phyloP scores from a whole-genome alignment of 2,329 filamentous ascomycete genomes.

The Aspergillus fructus region DNA sequence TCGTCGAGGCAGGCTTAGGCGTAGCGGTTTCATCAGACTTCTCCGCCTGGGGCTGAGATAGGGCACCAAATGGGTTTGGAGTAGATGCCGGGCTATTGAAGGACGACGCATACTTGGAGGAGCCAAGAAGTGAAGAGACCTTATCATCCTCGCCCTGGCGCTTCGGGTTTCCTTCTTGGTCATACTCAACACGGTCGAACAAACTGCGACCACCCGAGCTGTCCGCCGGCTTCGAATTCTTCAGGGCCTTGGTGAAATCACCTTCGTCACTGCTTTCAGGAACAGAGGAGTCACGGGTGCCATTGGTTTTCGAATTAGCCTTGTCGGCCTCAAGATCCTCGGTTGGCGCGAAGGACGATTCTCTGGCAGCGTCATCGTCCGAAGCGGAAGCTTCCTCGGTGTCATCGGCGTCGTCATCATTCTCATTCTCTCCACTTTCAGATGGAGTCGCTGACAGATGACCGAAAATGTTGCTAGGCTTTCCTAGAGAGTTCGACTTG shows the following conservation, averaged over 20 bases:
- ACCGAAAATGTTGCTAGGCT: slow-evolving; percentile 38
- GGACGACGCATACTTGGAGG: slow-evolving; percentile 27
- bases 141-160: slow-evolving; percentile 21
- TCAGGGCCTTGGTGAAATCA: slow-evolving; percentile 22
- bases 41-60: slow-evolving; percentile 11
- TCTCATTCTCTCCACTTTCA: slow-evolving; percentile 23
- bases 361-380: slow-evolving; percentile 22
- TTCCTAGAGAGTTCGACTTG: slow-evolving; percentile 26
- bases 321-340: slow-evolving; percentile 15
- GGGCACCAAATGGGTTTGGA: slow-evolving; percentile 22
- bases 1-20: slow-evolving; percentile 18
- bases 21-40: slow-evolving; percentile 12
- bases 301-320: slow-evolving; percentile 10
- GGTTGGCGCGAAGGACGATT: slow-evolving; percentile 15
- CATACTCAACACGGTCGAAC: slow-evolving; percentile 35
- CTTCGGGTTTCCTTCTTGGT: slow-evolving; percentile 26
- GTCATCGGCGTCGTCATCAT: slow-evolving; percentile 28
- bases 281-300: slow-evolving; percentile 13
- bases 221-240: slow-evolving; percentile 23
- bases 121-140: slow-evolving; percentile 23
- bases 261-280: slow-evolving; percentile 25
- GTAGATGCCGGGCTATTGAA: slow-evolving; percentile 26
- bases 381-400: slow-evolving; percentile 25
- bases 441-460: slow-evolving; percentile 33
- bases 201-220: slow-evolving; percentile 31